phyloP scores from a whole-genome alignment of 108 stramenopile genomes.

The Cyclostephanos invisitatus region DNA sequence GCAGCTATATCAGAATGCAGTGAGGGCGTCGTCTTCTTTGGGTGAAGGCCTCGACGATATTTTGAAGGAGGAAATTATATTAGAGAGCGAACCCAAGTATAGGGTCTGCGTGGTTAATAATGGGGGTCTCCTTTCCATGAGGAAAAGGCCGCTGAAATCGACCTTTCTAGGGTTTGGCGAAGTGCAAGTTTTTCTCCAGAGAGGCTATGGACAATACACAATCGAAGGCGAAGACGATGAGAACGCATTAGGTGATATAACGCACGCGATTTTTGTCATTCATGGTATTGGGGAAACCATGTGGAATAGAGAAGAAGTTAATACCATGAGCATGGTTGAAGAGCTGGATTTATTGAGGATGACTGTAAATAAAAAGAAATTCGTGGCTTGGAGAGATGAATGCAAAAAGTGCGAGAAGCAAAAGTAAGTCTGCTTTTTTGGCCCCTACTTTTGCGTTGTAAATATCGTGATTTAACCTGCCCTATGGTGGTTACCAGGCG shows the following conservation, averaged over 20 bases:
- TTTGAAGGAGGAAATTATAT: constrained; percentile 57
- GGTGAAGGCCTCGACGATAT: constrained; percentile 58
- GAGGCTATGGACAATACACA: constrained; percentile 68
- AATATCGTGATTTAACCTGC: background rate
- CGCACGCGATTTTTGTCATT: constrained; percentile 83
- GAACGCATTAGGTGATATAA: constrained; percentile 60
- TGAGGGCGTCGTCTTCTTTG: constrained; percentile 51
- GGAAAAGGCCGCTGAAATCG: constrained; percentile 45
- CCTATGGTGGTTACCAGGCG: constrained; percentile 12
- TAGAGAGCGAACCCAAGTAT: constrained; percentile 49
- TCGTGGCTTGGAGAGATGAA: constrained; percentile 64
- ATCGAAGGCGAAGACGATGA: constrained; percentile 84
- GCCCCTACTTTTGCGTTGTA: background rate
- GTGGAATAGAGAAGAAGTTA: constrained; percentile 62
- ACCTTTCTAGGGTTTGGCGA: constrained; percentile 55
- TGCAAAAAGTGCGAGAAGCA: constrained; percentile 60
- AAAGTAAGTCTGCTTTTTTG: constrained; percentile 30
- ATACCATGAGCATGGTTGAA: constrained; percentile 51
- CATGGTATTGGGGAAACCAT: constrained; percentile 91
- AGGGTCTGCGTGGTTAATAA: constrained; percentile 42
- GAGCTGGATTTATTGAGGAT: constrained; percentile 51
- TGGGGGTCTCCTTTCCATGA: constrained; percentile 49
- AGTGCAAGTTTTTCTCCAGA: constrained; percentile 60
- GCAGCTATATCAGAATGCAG: constrained; percentile 68
- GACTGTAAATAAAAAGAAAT: constrained; percentile 59